Evolutionary conservation across 768 basidiomycete species (phyloP).

Genomic region (Tulasnella sp.): DNA sequence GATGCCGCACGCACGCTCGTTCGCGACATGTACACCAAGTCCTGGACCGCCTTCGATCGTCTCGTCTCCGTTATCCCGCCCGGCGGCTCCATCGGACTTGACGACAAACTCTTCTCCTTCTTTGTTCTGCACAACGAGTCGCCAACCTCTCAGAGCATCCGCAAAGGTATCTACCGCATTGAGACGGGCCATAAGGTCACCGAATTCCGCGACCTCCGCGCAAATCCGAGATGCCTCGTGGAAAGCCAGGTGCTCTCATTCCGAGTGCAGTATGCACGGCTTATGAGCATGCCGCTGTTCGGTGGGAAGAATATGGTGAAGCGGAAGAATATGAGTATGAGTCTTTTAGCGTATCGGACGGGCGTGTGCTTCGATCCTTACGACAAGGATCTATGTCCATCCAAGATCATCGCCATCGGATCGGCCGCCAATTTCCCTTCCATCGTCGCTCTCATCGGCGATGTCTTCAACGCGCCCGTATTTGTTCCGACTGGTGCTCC

Average conservation of each 20-base stretch:
- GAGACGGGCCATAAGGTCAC: constrained; percentile 81
- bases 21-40: constrained; percentile 85
- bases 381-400: constrained; percentile 53
- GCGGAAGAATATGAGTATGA: neutral
- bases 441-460: constrained; percentile 67
- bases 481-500: constrained; percentile 40
- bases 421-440: constrained; percentile 79
- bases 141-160: constrained; percentile 54
- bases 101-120: constrained; percentile 85
- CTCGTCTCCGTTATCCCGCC: constrained; percentile 85
- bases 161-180: constrained; percentile 75
- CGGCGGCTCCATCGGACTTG: constrained; percentile 82
- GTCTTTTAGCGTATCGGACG: constrained; percentile 27
- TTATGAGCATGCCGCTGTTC: constrained; percentile 31
- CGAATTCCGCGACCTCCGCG: constrained; percentile 80
- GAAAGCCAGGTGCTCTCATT: constrained; percentile 75
- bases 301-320: neutral
- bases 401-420: constrained; percentile 58
- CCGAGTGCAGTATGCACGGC: constrained; percentile 70
- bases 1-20: constrained; percentile 77
- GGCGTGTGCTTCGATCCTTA: constrained; percentile 74
- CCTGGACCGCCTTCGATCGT: constrained; percentile 85
- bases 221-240: constrained; percentile 77
- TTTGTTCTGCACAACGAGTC: constrained; percentile 76
- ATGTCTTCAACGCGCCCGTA: constrained; percentile 74